Conservation (phyloP, 306 rosid genomes). For the Amphicarpaea edgeworthii region DNA sequence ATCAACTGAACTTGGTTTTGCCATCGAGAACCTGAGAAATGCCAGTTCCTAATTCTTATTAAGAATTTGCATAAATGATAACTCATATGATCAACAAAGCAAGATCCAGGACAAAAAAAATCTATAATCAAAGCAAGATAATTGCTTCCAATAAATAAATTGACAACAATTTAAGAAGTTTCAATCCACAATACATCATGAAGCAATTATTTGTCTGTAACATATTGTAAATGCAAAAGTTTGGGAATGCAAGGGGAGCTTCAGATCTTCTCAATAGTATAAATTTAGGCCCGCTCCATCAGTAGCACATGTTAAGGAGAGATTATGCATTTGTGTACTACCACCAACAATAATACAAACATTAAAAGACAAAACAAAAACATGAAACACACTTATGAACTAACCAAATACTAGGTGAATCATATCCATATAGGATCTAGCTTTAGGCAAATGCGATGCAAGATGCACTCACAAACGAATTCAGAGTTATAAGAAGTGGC, state of each 20-base stretch:
- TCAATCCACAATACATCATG: constrained; percentile 26
- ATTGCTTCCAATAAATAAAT: constrained; percentile 35
- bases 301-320: not conserved
- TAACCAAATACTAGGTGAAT: not conserved
- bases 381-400: constrained; percentile 29
- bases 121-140: constrained; percentile 15
- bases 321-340: constrained; percentile 1
- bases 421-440: constrained; percentile 39
- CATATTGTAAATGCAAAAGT: not conserved
- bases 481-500: constrained; percentile 21
- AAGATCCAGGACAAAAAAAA: constrained; percentile 39
- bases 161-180: constrained; percentile 30
- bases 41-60: not conserved
- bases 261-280: constrained; percentile 47
- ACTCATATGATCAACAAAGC: constrained; percentile 4
- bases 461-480: constrained; percentile 20
- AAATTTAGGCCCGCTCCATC: constrained; percentile 39
- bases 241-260: constrained; percentile 25
- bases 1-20: constrained; percentile 70
- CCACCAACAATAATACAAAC: constrained; percentile 1
- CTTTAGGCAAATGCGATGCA: constrained; percentile 20
- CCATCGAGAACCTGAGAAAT: constrained; percentile 74
- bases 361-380: constrained; percentile 11
- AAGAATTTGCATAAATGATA: constrained; percentile 31
- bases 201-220: constrained; percentile 40